Evolutionary conservation across 768 basidiomycete genomes (phyloP), one percentile per base, ranked within the genome.

Genomic region (Pleurotus eryngii): DNA sequence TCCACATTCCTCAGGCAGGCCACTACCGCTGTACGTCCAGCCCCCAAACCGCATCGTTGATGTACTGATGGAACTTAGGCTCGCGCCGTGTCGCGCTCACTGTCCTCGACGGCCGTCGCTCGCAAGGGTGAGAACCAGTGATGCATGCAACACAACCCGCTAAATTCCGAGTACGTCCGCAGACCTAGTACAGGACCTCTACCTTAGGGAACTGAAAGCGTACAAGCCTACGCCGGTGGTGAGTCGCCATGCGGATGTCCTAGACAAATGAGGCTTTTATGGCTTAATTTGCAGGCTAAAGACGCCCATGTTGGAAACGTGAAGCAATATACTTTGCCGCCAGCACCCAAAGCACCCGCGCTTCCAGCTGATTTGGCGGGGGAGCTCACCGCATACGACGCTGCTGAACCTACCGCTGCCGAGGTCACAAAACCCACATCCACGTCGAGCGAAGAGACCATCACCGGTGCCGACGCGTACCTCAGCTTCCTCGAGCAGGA

Each of bases 121-220:
- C 86, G 85, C 68, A 87, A 83, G 79, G 90, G 89, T 87, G 67
- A 26, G 78, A 72, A 55, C 42, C 50, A 56, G 61, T 61, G 62
- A 66, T 65, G 56, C 27, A 59, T 49, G 37, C 53, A 48, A 39
- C 26, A 27, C 38, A 6, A 42, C 42, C 43, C 37, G 43, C 26
- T 55, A 58, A 64, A 73, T 72, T 67, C 74, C 76, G 74, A 72
- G 68, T 75, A 65, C 63, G 65, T 71, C 75, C 70, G 74, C 69
- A 97, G 95, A 97, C 79, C 79, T 95, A 68, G 81, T 98, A 54
- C 91, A 95, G 82, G 94, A 97, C 61, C 71, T 97, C 56, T 98
- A 98, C 75, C 65, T 98, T 64, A 86, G 81, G 67, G 90, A 96
- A 77, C 81, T 98, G 66, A 95, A 90, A 75, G 72, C 82, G 4